Percentiles rank a stretch among this genome's conserved stretches.
Evolutionary conservation across 1,284 basidiomycete genomes (phyloP).

Genomic region (Hypsizygus ulmarius): DNA sequence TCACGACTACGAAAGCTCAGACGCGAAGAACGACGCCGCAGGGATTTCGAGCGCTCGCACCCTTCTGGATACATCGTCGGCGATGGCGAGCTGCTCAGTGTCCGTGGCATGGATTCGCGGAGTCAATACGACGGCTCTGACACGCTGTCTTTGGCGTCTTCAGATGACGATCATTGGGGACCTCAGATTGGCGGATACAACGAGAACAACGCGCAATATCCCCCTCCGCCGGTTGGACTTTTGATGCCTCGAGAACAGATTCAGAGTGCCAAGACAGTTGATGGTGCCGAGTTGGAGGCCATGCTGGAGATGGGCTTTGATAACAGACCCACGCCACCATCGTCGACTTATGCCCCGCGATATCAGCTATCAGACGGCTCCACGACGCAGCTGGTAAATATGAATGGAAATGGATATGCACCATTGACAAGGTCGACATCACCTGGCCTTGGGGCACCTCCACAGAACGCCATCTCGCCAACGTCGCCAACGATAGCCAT

Average conservation of each 20-base stretch:
- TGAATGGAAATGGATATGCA: slow-evolving; percentile 50
- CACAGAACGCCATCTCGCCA: slow-evolving; percentile 45
- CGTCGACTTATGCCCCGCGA: slow-evolving; percentile 42
- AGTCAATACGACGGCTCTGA: slow-evolving; percentile 74
- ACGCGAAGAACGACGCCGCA: slow-evolving; percentile 83
- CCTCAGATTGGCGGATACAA: slow-evolving; percentile 85
- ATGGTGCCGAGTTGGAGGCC: slow-evolving; percentile 76
- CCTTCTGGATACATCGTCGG: slow-evolving; percentile 64
- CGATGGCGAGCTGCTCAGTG: slow-evolving; percentile 58
- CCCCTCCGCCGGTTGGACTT: slow-evolving; percentile 80
- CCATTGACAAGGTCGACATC: slow-evolving; percentile 52
- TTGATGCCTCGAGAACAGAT: slow-evolving; percentile 43
- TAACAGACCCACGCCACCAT: slow-evolving; percentile 51
- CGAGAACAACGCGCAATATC: slow-evolving; percentile 75
- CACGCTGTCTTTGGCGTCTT: slow-evolving; percentile 75
- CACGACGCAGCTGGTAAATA: slow-evolving; percentile 39
- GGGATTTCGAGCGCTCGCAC: slow-evolving; percentile 76
- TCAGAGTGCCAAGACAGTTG: slow-evolving; percentile 62
- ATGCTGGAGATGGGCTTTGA: slow-evolving; percentile 90
- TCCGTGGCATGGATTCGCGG: slow-evolving; percentile 45
- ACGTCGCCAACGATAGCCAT: slow-evolving; percentile 38
- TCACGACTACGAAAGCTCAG: slow-evolving; percentile 90
- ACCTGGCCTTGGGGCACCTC: slow-evolving; percentile 33
- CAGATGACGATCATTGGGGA: slow-evolving; percentile 95
- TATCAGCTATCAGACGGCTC: slow-evolving; percentile 64